These are phyloP conservation scores for Sugiyamaella sp. DNA, from an alignment of 1,139 yeast species.

Conservation along the genomic window DNA sequence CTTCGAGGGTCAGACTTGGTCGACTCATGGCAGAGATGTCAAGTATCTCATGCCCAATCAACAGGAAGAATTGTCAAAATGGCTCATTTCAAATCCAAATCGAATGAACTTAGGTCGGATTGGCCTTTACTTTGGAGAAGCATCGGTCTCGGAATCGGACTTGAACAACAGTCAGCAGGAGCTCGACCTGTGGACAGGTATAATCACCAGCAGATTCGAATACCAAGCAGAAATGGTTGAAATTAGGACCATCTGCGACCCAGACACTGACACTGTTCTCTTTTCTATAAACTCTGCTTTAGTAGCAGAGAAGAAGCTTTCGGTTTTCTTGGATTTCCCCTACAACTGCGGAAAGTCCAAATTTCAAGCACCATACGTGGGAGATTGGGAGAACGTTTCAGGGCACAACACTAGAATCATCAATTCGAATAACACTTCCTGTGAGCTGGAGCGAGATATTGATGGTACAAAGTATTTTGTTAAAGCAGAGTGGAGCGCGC, in stretches of 20 bases:
- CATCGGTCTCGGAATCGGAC: slow-evolving; percentile 9
- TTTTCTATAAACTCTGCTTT: slow-evolving; percentile 16
- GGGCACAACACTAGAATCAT: slow-evolving; percentile 12
- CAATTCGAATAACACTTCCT: background rate
- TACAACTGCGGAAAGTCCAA: slow-evolving; percentile 19
- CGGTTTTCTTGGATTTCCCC: slow-evolving; percentile 20
- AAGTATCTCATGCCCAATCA: slow-evolving; percentile 22
- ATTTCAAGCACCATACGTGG: slow-evolving; percentile 24
- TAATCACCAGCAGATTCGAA: slow-evolving; percentile 12
- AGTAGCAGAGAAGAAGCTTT: slow-evolving; percentile 1
- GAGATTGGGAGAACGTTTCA: slow-evolving; percentile 18
- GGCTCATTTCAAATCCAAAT: slow-evolving; percentile 25
- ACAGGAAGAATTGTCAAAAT: slow-evolving; percentile 23
- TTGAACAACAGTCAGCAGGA: slow-evolving; percentile 5
- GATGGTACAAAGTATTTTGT: slow-evolving; percentile 16
- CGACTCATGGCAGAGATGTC: slow-evolving; percentile 21
- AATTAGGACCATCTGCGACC: slow-evolving; percentile 16
- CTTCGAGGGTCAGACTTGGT: slow-evolving; percentile 17
- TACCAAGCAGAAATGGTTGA: background rate
- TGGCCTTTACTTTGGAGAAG: slow-evolving; percentile 14
- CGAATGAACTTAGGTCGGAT: slow-evolving; percentile 22
- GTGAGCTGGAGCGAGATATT: slow-evolving; percentile 2
- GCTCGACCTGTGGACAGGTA: slow-evolving; percentile 20
- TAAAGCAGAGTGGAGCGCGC: background rate
- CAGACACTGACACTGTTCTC: slow-evolving; percentile 13